phyloP scores from a whole-genome alignment of 2,329 filamentous ascomycete genomes.

The Colletotrichum sublineola region DNA sequence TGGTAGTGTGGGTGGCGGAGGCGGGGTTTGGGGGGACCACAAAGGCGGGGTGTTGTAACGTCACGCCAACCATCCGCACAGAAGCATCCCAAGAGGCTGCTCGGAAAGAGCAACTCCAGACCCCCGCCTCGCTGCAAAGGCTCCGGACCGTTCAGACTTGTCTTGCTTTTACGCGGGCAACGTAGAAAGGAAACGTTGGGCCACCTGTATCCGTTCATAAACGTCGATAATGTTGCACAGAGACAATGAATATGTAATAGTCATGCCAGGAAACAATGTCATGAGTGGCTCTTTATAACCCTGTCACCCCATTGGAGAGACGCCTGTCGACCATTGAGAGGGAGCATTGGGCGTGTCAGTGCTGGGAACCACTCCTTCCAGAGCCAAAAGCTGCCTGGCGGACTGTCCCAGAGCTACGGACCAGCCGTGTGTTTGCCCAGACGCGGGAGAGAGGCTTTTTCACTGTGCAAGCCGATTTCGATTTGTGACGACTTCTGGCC shows the following conservation, averaged over 20 bases:
- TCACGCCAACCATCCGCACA: background rate
- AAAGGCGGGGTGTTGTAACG: slow-evolving; percentile 29
- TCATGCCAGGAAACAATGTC: background rate
- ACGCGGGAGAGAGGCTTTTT: background rate
- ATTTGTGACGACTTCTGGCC: background rate
- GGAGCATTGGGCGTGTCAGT: background rate
- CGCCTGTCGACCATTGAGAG: background rate
- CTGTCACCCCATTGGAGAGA: background rate
- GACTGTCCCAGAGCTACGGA: slow-evolving; percentile 6
- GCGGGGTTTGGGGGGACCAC: slow-evolving; percentile 19
- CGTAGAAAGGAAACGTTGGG: background rate
- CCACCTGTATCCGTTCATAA: background rate
- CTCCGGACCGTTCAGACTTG: background rate
- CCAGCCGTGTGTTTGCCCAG: slow-evolving; percentile 13
- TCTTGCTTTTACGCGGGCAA: background rate
- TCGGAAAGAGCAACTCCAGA: background rate
- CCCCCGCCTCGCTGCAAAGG: background rate
- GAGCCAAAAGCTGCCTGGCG: background rate
- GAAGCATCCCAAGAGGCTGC: background rate
- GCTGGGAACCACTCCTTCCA: background rate
- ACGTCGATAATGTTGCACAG: background rate
- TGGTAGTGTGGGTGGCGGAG: slow-evolving; percentile 13
- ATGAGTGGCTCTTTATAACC: background rate
- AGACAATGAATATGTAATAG: background rate
- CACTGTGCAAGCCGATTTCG: background rate